A percentile compares a stretch with the other conserved stretches of the same genome.
These are phyloP conservation scores for Podaxis sp. DNA, from an alignment of 768 basidiomycete genomes.

Conservation along the genomic window DNA sequence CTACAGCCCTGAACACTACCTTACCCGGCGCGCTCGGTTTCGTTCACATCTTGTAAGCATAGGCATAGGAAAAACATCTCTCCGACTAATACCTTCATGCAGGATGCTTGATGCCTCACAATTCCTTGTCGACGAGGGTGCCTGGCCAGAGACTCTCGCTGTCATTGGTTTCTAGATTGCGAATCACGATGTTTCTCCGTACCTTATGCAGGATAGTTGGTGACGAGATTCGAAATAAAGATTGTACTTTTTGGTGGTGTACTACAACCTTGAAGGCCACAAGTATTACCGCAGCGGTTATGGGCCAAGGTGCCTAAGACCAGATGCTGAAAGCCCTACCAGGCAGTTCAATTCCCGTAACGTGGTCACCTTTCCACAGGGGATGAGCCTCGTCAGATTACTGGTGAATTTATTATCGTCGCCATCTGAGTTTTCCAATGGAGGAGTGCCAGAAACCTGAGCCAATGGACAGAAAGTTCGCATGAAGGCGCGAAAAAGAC, in stretches of 20 bases:
- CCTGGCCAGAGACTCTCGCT: slow-evolving; percentile 30
- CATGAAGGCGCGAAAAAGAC: not conserved
- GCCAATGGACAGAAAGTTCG: not conserved
- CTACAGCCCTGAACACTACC: slow-evolving; percentile 28
- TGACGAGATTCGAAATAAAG: not conserved
- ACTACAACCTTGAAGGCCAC: not conserved
- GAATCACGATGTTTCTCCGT: not conserved
- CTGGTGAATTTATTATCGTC: slow-evolving; percentile 54
- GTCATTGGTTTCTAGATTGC: slow-evolving; percentile 28
- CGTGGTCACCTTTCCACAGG: slow-evolving; percentile 24
- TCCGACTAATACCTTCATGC: not conserved
- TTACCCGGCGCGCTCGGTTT: slow-evolving; percentile 25
- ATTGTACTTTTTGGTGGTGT: not conserved
- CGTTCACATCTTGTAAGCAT: slow-evolving; percentile 29
- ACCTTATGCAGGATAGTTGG: not conserved
- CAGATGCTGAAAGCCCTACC: too few relatives aligned
- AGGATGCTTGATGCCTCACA: slow-evolving; percentile 36
- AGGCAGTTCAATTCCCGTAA: too few relatives aligned
- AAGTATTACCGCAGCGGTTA: not conserved
- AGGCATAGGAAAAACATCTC: too few relatives aligned
- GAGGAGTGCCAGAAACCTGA: slow-evolving; percentile 68
- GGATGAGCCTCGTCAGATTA: slow-evolving; percentile 52
- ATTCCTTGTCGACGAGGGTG: slow-evolving; percentile 29
- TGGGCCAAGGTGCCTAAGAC: too few relatives aligned
- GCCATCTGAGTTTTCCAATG: slow-evolving; percentile 46